These are phyloP conservation scores for Castanea crenata DNA, from an alignment of 306 rosid species.

Conservation along the genomic window DNA sequence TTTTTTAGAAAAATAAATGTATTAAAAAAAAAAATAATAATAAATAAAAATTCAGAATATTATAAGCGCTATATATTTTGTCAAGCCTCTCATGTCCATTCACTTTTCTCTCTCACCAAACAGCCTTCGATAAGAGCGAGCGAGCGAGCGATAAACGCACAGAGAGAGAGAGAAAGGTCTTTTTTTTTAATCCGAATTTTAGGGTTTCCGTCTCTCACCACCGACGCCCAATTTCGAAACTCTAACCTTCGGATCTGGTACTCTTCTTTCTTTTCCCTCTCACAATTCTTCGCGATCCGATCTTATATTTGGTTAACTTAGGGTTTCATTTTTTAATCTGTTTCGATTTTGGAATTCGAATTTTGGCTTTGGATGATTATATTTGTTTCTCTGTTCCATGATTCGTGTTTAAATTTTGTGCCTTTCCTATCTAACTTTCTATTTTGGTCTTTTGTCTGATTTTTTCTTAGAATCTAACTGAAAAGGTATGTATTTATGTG, in stretches of 20 bases:
- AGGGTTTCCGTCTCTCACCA: constrained; percentile 30
- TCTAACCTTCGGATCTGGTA: constrained; percentile 65
- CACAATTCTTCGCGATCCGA: background rate
- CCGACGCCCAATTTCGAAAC: constrained; percentile 23
- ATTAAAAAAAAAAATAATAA: background rate
- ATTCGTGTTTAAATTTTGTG: background rate
- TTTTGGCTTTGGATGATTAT: constrained; percentile 6
- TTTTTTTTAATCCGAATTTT: constrained; percentile 40
- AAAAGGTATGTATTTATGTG: too few relatives aligned
- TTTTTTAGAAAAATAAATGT: too few relatives aligned
- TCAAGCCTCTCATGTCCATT: background rate
- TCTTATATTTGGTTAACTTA: background rate
- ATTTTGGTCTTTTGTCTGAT: background rate
- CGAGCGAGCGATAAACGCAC: background rate
- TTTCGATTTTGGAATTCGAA: background rate
- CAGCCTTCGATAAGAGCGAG: background rate
- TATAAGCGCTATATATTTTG: background rate
- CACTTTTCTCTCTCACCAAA: constrained; percentile 26
- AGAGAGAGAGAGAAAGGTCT: constrained; percentile 23
- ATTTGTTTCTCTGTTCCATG: background rate
- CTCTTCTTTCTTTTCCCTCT: background rate
- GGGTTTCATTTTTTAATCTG: background rate
- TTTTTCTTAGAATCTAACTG: background rate
- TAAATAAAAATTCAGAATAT: too few relatives aligned
- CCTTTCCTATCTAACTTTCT: background rate